A percentile compares a stretch with the other conserved stretches of the same genome.
These are phyloP conservation scores for Acarospora socialis DNA, from an alignment of 2,329 filamentous ascomycete species.

Conservation along the genomic window DNA sequence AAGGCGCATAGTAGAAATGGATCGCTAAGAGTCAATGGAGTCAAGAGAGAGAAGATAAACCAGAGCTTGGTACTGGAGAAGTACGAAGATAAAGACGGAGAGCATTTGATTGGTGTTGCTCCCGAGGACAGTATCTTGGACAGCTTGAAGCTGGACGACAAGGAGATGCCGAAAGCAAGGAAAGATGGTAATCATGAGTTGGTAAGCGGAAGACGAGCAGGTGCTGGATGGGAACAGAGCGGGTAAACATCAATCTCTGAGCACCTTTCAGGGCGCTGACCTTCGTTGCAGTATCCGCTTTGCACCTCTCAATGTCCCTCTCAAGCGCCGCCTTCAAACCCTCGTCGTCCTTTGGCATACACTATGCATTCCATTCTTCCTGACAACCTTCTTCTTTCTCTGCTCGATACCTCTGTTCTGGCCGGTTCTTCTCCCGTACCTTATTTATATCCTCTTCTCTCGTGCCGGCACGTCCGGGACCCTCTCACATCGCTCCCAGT, in stretches of 20 bases:
- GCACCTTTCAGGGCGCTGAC: neutral
- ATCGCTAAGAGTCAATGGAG: slow-evolving; percentile 13
- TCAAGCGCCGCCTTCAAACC: slow-evolving; percentile 60
- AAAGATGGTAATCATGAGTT: slow-evolving; percentile 25
- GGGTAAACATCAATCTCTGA: slow-evolving; percentile 20
- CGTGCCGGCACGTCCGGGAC: slow-evolving; percentile 62
- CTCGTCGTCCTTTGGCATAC: slow-evolving; percentile 63
- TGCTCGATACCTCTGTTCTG: slow-evolving; percentile 86
- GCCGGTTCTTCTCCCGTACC: slow-evolving; percentile 64
- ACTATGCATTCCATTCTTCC: slow-evolving; percentile 51
- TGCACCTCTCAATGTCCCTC: slow-evolving; percentile 63
- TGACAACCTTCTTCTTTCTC: slow-evolving; percentile 77
- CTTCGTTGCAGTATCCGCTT: slow-evolving; percentile 51
- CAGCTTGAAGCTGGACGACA: slow-evolving; percentile 20
- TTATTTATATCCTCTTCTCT: slow-evolving; percentile 71
- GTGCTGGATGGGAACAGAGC: slow-evolving; percentile 38
- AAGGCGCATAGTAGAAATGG: slow-evolving; percentile 10
- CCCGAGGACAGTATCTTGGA: slow-evolving; percentile 25
- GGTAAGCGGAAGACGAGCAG: slow-evolving; percentile 38
- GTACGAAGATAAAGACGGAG: slow-evolving; percentile 29
- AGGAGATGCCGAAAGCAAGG: slow-evolving; percentile 16
- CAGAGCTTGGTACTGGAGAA: slow-evolving; percentile 28
- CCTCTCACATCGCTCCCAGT: slow-evolving; percentile 58
- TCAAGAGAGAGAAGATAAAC: slow-evolving; percentile 7
- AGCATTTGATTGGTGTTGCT: slow-evolving; percentile 32